Evolutionary conservation across 1,139 yeast genomes (phyloP).

Genomic region (Kodamaea suecica): DNA sequence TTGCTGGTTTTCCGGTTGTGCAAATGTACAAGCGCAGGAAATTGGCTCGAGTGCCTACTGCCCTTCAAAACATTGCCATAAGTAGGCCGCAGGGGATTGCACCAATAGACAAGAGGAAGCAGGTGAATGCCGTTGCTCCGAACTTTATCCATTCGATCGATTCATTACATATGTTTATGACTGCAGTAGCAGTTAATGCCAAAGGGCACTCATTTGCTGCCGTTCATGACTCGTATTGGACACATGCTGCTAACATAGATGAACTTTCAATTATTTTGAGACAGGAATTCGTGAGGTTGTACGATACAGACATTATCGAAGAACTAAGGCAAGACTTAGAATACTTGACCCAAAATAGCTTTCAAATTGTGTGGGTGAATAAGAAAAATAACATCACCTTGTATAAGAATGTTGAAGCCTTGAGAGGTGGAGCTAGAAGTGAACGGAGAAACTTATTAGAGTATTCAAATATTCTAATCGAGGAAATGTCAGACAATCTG

Average conservation of each 20-base stretch:
- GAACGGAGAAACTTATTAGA: constrained; percentile 1
- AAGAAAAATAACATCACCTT: constrained; percentile 20
- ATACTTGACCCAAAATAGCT: constrained; percentile 22
- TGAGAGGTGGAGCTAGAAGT: constrained; percentile 15
- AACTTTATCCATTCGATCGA: constrained; percentile 47
- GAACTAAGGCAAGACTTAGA: constrained; percentile 27
- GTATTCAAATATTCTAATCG: constrained; percentile 11
- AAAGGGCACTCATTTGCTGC: constrained; percentile 31
- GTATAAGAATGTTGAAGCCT: constrained; percentile 10
- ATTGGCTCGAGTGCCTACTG: constrained; percentile 18
- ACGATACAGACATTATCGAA: constrained; percentile 25
- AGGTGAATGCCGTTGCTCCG: constrained; percentile 42
- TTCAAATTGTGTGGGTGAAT: constrained; percentile 36
- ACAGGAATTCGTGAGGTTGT: constrained; percentile 35
- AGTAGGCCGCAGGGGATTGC: constrained; percentile 17
- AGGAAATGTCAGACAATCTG: constrained; percentile 14
- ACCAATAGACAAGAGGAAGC: constrained; percentile 30
- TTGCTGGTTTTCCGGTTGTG: constrained; percentile 42
- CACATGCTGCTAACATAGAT: constrained; percentile 34
- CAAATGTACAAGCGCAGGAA: constrained; percentile 32
- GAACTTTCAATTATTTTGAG: constrained; percentile 26
- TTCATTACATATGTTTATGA: constrained; percentile 40
- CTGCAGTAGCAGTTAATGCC: constrained; percentile 25
- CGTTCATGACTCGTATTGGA: constrained; percentile 49
- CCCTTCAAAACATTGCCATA: constrained; percentile 27